Evolutionary conservation across 2,329 filamentous ascomycete species (phyloP).

Genomic region (Nectriaceae sp.): DNA sequence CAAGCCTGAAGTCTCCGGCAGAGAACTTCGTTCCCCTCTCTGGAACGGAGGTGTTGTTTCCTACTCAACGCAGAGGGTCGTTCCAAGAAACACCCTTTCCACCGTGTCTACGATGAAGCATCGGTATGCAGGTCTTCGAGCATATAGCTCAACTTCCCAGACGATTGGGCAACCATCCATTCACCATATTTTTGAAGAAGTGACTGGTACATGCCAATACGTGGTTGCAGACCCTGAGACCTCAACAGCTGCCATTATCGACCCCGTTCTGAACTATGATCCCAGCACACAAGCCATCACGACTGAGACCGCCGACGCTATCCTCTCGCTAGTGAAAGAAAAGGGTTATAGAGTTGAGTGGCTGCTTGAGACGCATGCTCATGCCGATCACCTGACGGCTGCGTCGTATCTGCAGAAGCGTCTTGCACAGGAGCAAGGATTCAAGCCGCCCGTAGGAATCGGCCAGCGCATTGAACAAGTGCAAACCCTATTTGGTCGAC

Average conservation of each 20-base stretch:
- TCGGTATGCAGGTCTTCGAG: too few relatives aligned
- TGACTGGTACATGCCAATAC: constrained; percentile 61
- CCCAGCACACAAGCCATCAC: constrained; percentile 41
- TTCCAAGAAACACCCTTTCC: too few relatives aligned
- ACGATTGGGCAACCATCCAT: constrained; percentile 11
- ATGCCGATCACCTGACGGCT: constrained; percentile 63
- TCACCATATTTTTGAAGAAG: constrained; percentile 19
- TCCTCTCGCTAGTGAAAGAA: constrained; percentile 47
- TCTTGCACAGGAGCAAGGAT: constrained; percentile 37
- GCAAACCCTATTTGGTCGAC: constrained; percentile 49
- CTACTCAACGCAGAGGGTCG: too few relatives aligned
- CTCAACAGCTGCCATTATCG: constrained; percentile 56
- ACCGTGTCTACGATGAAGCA: too few relatives aligned
- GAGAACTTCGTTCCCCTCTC: too few relatives aligned
- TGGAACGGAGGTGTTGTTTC: too few relatives aligned
- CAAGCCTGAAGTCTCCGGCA: too few relatives aligned
- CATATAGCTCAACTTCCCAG: constrained; percentile 3
- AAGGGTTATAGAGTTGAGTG: constrained; percentile 49
- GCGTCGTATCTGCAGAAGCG: constrained; percentile 56
- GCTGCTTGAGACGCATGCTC: constrained; percentile 64
- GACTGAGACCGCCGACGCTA: constrained; percentile 53
- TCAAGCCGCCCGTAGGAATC: constrained; percentile 51
- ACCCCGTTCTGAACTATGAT: constrained; percentile 62
- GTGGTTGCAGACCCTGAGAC: constrained; percentile 57
- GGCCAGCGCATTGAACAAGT: constrained; percentile 54